phyloP scores from a whole-genome alignment of 1,139 yeast genomes.

The Martiniozyma asiatica region DNA sequence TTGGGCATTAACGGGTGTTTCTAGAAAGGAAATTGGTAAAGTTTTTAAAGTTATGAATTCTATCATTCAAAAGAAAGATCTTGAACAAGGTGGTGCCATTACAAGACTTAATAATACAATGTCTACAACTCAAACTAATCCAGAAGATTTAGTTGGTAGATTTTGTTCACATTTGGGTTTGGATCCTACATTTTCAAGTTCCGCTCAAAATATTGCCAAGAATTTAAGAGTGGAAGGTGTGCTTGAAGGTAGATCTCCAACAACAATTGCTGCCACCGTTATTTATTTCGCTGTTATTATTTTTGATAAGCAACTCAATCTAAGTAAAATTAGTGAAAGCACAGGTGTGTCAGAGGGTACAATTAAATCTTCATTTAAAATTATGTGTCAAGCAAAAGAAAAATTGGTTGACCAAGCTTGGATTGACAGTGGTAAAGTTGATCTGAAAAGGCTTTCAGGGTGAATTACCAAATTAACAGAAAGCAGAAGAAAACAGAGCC shows the following conservation, averaged over 20 bases:
- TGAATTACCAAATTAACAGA: too few species aligned
- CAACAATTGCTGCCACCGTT: slow-evolving; percentile 95
- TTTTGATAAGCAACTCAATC: slow-evolving; percentile 53
- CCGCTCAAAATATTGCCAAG: slow-evolving; percentile 88
- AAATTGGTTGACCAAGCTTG: slow-evolving; percentile 71
- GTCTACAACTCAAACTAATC: slow-evolving; percentile 80
- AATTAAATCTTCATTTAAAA: slow-evolving; percentile 82
- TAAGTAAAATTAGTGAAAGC: slow-evolving; percentile 77
- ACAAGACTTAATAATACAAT: slow-evolving; percentile 40
- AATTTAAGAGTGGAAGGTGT: slow-evolving; percentile 86
- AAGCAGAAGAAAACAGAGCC: too few species aligned
- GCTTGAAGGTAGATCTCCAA: slow-evolving; percentile 93
- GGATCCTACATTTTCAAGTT: slow-evolving; percentile 73
- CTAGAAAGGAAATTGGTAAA: slow-evolving; percentile 86
- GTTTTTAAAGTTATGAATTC: slow-evolving; percentile 74
- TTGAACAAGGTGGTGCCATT: slow-evolving; percentile 23
- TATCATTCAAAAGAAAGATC: slow-evolving; percentile 57
- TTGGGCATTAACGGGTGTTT: slow-evolving; percentile 90
- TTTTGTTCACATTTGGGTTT: slow-evolving; percentile 93
- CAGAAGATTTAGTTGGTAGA: slow-evolving; percentile 90
- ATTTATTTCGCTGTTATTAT: slow-evolving; percentile 85
- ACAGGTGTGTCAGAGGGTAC: slow-evolving; percentile 99
- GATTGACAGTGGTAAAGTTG: slow-evolving; percentile 61
- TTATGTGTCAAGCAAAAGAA: slow-evolving; percentile 55
- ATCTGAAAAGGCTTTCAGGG: slow-evolving; percentile 17